Conservation (phyloP, 2,329 filamentous ascomycete genomes). For the Thielaviopsis ethacetica region DNA sequence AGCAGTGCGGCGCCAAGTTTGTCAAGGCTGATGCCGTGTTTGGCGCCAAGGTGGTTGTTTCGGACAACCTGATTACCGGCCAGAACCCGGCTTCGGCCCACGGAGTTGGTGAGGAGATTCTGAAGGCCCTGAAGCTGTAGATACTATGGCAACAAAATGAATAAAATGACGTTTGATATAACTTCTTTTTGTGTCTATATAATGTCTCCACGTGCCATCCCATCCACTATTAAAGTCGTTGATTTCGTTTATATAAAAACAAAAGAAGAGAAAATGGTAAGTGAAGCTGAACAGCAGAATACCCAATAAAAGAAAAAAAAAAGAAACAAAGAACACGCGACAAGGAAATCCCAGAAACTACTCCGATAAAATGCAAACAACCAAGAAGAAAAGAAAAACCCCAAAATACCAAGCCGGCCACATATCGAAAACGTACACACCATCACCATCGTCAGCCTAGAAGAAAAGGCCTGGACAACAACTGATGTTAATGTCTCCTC, state of each 20-base stretch:
- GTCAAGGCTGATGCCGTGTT: slow-evolving; percentile 36
- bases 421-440: slow-evolving; percentile 4
- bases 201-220: neutral
- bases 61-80: slow-evolving; percentile 37
- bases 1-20: slow-evolving; percentile 35
- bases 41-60: slow-evolving; percentile 32
- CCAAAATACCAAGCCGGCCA: neutral
- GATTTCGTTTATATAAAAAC: neutral
- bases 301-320: neutral
- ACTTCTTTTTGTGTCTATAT: neutral
- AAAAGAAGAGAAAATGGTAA: neutral
- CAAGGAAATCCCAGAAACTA: neutral
- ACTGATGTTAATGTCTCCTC: too few species aligned
- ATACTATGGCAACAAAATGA: neutral
- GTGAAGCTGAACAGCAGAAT: neutral
- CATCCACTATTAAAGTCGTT: neutral
- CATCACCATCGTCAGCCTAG: neutral
- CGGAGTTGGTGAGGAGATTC: slow-evolving; percentile 33
- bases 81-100: slow-evolving; percentile 40
- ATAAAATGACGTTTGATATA: neutral
- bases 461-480: too few species aligned
- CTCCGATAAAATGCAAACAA: neutral
- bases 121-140: slow-evolving; percentile 24
- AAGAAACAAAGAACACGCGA: neutral
- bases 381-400: neutral